Evolutionary conservation across 441 rosid genomes (phyloP).

Genomic region (Adansonia rubrostipa): DNA sequence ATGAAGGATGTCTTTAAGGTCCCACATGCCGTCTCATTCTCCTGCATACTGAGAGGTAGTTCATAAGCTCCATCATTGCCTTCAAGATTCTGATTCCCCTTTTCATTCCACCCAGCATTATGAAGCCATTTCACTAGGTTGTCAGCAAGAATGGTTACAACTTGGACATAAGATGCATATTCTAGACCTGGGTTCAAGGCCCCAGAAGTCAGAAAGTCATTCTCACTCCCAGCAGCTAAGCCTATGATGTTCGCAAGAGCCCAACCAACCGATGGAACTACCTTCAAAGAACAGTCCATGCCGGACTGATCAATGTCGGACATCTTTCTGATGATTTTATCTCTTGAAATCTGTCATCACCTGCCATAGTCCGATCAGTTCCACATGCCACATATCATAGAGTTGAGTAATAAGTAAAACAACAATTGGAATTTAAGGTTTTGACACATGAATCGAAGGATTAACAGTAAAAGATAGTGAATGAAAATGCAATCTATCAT

Average conservation of each 20-base stretch:
- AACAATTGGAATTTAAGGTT: conserved; percentile 1
- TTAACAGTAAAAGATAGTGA: conserved; percentile 2
- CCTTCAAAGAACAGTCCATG: conserved; percentile 44
- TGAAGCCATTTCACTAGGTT: conserved; percentile 62
- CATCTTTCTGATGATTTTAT: conserved; percentile 56
- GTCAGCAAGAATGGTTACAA: conserved; percentile 66
- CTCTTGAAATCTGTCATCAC: conserved; percentile 84
- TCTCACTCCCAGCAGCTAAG: conserved; percentile 67
- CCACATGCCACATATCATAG: conserved; percentile 47
- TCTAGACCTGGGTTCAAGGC: conserved; percentile 53
- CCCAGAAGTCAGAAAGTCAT: conserved; percentile 61
- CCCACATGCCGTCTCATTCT: conserved; percentile 34
- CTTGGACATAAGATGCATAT: conserved; percentile 69
- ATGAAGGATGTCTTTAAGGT: conserved; percentile 57
- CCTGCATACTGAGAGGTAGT: conserved; percentile 33
- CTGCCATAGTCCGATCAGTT: conserved; percentile 94
- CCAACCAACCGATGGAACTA: conserved; percentile 86
- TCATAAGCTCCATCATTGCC: conserved; percentile 47
- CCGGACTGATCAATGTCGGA: conserved; percentile 52
- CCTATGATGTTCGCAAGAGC: conserved; percentile 82
- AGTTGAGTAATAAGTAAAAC: conserved; percentile 13
- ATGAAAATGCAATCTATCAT: not conserved
- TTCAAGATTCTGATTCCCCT: conserved; percentile 49
- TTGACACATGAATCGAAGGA: conserved; percentile 1
- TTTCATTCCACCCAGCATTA: conserved; percentile 47